Evolutionary conservation across 2,329 filamentous ascomycete species (phyloP), one percentile per base, ranked within the genome.

Genomic region (Cercospora zeae-maydis): DNA sequence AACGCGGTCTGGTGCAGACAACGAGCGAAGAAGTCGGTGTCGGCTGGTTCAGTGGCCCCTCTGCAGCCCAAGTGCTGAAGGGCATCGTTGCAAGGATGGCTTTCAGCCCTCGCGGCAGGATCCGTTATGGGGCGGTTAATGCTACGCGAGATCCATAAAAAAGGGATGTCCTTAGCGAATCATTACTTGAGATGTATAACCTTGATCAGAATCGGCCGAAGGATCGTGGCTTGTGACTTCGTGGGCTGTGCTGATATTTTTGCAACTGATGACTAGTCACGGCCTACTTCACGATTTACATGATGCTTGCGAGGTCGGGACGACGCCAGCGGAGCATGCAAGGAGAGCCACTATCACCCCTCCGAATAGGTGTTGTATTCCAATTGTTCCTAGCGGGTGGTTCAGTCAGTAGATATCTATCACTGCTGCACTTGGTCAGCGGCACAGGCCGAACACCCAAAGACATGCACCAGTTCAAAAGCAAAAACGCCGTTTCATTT

Each of bases 131-230:
- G 49, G 49, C 49, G 27, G 27, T 53, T 4, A 21, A 53, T 53
- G 14, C 49, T 53, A 34, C 49, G 49, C 49, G 49, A 53, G 21
- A 34, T 53, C 49, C 49, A 53, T 34, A 53, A 53, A 53, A 53
- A 33, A 30, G 49, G 13, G 49, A 53, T 53, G 14, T 34, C 14
- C 9, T 34, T 34, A 14, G 49, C 49, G 49, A 53, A 53, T 53
- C 30, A 53, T 10, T 34, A 34, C 24, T 33, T 3, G 24, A 27
- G 6, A 6, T 6, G 24, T 27, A 27, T 16, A 52, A 24, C 31
- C 49, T 53, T 34, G 49, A 14, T 31, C 27, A 53, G n/a, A 53
- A 16, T 14, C 34, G 31, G 49, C 10, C 31, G n/a, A 34, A 53
- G 27, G 31, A 53, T 53, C 30, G 49, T 53, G 49, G 49, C 49